These are phyloP conservation scores for Suillus placidus DNA, from an alignment of 768 basidiomycete genomes.

Conservation along the genomic window DNA sequence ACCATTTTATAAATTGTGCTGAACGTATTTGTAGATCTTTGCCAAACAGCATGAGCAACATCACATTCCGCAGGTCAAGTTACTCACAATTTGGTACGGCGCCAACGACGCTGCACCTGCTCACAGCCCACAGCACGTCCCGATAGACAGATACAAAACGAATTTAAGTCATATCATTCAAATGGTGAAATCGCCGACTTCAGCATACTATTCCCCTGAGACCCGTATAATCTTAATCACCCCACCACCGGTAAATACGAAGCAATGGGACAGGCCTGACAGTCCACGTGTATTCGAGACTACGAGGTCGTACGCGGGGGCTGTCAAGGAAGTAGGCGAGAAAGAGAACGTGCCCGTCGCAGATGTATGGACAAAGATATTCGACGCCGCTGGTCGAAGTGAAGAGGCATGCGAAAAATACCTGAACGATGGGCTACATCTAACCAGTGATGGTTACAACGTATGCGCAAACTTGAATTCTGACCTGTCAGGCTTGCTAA, in stretches of 20 bases:
- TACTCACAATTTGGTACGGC: conserved; percentile 90
- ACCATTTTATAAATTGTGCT: background rate
- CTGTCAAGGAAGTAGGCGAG: conserved; percentile 61
- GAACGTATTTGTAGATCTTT: conserved; percentile 48
- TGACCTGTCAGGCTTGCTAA: conserved; percentile 5
- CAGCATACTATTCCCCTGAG: conserved; percentile 64
- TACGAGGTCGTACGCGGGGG: conserved; percentile 71
- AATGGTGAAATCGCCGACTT: conserved; percentile 62
- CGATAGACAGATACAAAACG: conserved; percentile 59
- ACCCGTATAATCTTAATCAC: conserved; percentile 83
- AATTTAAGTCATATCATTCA: conserved; percentile 69
- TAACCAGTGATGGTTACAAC: conserved; percentile 73
- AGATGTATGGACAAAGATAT: conserved; percentile 77
- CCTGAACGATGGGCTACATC: conserved; percentile 79
- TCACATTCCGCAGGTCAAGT: conserved; percentile 58
- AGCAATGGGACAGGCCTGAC: conserved; percentile 42
- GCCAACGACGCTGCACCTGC: conserved; percentile 81
- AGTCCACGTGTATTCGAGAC: conserved; percentile 55
- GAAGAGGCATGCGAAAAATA: conserved; percentile 54
- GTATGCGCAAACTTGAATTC: conserved; percentile 42
- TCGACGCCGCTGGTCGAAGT: conserved; percentile 67
- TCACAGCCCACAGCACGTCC: conserved; percentile 74
- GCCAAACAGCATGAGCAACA: conserved; percentile 51
- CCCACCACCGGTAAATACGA: conserved; percentile 79
- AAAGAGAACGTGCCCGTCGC: conserved; percentile 60